Conservation (phyloP, 169 alveolate species). For the Eimeria nieschulzi region DNA sequence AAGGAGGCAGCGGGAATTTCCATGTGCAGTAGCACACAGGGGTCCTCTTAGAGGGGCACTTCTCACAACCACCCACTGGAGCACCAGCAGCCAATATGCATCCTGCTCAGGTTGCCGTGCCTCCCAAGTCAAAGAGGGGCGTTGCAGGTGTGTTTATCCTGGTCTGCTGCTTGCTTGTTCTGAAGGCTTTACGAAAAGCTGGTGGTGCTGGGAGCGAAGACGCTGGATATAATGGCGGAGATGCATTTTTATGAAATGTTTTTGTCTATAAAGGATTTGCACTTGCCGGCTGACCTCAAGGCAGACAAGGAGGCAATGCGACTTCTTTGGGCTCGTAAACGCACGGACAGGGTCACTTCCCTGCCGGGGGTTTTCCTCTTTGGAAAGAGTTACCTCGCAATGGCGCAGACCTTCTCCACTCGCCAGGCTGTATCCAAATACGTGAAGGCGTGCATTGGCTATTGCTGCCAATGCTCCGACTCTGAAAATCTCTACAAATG, state of each 20-base stretch:
- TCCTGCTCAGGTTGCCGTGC: too few relatives aligned
- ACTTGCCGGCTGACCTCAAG: constrained; percentile 44
- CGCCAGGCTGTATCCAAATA: constrained; percentile 67
- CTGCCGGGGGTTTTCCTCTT: constrained; percentile 50
- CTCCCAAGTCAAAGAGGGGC: too few relatives aligned
- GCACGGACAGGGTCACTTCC: constrained; percentile 52
- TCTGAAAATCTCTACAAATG: constrained; percentile 71
- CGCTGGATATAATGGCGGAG: constrained; percentile 64
- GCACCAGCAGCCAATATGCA: too few relatives aligned
- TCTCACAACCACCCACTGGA: too few relatives aligned
- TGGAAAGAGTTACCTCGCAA: constrained; percentile 69
- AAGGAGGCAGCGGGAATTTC: too few relatives aligned
- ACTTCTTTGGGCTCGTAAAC: constrained; percentile 69
- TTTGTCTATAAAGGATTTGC: not conserved
- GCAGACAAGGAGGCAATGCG: constrained; percentile 59
- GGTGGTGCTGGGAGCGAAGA: constrained; percentile 75
- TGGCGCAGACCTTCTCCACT: constrained; percentile 72
- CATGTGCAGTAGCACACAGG: too few relatives aligned
- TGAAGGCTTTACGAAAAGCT: constrained; percentile 71
- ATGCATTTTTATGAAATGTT: constrained; percentile 70
- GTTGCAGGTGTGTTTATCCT: too few relatives aligned
- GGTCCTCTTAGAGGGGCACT: too few relatives aligned
- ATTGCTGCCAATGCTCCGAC: constrained; percentile 56
- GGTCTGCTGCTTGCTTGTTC: not conserved
- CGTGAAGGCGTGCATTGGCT: constrained; percentile 74